Evolutionary conservation across 305 asterid species (phyloP).

Genomic region (Euphrasia arctica): DNA sequence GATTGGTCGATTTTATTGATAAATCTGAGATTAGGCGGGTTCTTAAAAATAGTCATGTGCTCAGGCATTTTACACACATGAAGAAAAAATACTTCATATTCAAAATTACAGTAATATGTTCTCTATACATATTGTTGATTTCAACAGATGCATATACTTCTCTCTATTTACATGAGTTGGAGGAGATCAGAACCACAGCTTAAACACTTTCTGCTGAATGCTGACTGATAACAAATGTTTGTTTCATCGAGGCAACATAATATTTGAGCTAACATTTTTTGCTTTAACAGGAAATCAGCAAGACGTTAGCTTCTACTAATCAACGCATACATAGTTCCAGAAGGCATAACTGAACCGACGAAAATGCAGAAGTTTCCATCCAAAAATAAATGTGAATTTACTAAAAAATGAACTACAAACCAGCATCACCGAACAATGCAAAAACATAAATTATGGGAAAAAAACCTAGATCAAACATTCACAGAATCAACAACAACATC

Average conservation of each 20-base stretch:
- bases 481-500: neutral
- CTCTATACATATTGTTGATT: too few species aligned
- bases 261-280: constrained; percentile 3
- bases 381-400: neutral
- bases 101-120: too few species aligned
- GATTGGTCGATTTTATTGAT: too few species aligned
- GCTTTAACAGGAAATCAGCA: neutral
- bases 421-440: neutral
- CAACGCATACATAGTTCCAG: constrained; percentile 9
- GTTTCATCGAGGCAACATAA: constrained; percentile 7
- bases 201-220: constrained; percentile 8
- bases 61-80: too few species aligned
- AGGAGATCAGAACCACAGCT: constrained; percentile 13
- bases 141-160: neutral
- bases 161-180: constrained; percentile 1
- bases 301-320: neutral
- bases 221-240: neutral
- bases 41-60: too few species aligned
- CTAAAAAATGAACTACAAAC: neutral
- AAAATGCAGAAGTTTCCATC: constrained; percentile 9
- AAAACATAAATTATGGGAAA: neutral
- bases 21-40: too few species aligned
- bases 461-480: neutral
- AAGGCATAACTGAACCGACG: constrained; percentile 9
- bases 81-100: too few species aligned